Base-by-base conservation (phyloP, 139 green algal genomes). In the Auxenochlorella protothecoides region DNA sequence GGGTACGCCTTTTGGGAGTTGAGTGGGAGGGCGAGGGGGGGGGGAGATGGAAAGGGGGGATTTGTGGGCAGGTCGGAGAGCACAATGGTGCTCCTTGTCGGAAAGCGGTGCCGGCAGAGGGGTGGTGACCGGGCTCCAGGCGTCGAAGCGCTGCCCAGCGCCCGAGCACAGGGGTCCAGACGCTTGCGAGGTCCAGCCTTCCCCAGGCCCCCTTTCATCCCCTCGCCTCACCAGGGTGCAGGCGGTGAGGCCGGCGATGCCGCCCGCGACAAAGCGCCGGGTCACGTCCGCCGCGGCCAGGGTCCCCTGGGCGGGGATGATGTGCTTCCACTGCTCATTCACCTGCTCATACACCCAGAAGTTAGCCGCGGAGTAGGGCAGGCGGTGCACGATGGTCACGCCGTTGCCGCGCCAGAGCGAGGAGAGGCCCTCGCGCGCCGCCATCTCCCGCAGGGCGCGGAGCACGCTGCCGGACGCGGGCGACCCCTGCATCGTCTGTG, bases 321-420 rank as follows among this genome's bases (percentile, higher is more conserved):
- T 11, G 55, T 52, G 54, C 69, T 81, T 81, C 74, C 78, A 85
- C 53, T 67, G 59, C 72, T 85, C 80, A 66, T 80, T 78, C 60
- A 76, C 55, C 13, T 81, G 76, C 77, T 99, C 94, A 79, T 97
- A 97, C 4, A 87, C 79, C 74, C 84, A 92, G 66, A 98, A 99
- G 84, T 97, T 98, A 65, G 92, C 84, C 15, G 91, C 87, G 0
- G 91, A 96, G 86, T 98, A 99, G 4, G 94, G 94, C 68, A 99
- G 69, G 14, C 95, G 85, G 75, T 98, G 94, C n/a, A 97, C 51
- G 68, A 84, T 84, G 7, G 79, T 84, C n/a, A 89, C 85, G 4
- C 83, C 85, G 79, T 98, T 98, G 69, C 94, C 94, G 68, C 91
- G 91, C 94, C 94, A 98, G 2, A 99, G 78, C 12, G 90, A 83